These are phyloP conservation scores for Lolium multiflorum DNA, from an alignment of 176 grass and related monocot genomes.

Conservation along the genomic window DNA sequence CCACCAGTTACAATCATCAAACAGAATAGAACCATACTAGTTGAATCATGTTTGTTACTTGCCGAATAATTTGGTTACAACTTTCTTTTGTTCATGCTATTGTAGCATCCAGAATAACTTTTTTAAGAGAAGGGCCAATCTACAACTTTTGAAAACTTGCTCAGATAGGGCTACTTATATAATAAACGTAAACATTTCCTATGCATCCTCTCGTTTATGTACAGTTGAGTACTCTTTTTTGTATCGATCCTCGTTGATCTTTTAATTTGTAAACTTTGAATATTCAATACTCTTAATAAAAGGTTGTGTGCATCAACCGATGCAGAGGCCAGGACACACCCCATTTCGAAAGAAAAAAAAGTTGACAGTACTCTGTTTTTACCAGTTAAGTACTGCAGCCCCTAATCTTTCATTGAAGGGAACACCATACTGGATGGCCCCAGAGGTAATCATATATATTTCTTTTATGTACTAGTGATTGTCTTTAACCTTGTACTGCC, in stretches of 20 bases:
- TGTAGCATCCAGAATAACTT: conserved; percentile 7
- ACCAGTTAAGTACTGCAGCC: conserved; percentile 34
- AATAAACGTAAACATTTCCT: neutral
- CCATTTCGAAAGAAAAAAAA: too few relatives aligned
- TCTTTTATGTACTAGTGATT: neutral
- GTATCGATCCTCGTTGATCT: too few relatives aligned
- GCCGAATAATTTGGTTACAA: neutral
- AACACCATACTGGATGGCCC: too few relatives aligned
- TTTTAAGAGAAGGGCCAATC: conserved; percentile 11
- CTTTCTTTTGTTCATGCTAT: neutral
- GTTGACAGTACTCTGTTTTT: neutral
- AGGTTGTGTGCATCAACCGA: too few relatives aligned
- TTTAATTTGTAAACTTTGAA: too few relatives aligned
- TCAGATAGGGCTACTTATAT: neutral
- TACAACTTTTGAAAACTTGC: too few relatives aligned
- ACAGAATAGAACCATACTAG: neutral
- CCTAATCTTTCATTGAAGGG: too few relatives aligned
- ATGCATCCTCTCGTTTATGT: conserved; percentile 11
- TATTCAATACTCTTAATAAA: too few relatives aligned
- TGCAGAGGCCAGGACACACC: too few relatives aligned
- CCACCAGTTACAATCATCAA: too few relatives aligned
- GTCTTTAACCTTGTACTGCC: conserved; percentile 3
- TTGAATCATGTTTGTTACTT: neutral
- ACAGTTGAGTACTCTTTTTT: too few relatives aligned
- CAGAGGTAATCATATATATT: neutral